Percentiles rank a stretch among this genome's conserved stretches.
Conservation (phyloP, 2,329 filamentous ascomycete genomes). For the Madurella mycetomatis region DNA sequence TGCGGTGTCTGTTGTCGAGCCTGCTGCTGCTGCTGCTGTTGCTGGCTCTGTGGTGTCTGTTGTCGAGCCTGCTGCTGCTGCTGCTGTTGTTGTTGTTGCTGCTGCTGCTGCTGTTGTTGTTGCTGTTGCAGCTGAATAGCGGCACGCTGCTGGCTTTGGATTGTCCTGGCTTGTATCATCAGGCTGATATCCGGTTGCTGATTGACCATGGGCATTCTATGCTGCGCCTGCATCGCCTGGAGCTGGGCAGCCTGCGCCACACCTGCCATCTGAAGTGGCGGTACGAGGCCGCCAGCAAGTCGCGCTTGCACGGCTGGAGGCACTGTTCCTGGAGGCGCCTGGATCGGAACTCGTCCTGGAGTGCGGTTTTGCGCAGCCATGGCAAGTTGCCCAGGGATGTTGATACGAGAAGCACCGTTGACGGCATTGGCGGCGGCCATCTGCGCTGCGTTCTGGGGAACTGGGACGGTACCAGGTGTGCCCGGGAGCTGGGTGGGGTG, state of each 20-base stretch:
- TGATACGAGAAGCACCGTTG: conserved; percentile 37
- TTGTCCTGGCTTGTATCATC: conserved; percentile 60
- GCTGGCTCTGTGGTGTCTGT: conserved; percentile 27
- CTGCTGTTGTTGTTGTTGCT: conserved; percentile 23
- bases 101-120: conserved; percentile 9
- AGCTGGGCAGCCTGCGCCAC: conserved; percentile 64
- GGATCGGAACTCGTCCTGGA: conserved; percentile 51
- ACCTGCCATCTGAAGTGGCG: conserved; percentile 57
- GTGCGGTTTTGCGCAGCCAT: conserved; percentile 40
- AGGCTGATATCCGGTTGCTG: conserved; percentile 49
- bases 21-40: conserved; percentile 24
- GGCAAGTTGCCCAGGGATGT: conserved; percentile 42
- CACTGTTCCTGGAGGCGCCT: conserved; percentile 50
- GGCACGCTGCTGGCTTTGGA: conserved; percentile 60
- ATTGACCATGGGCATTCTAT: conserved; percentile 53
- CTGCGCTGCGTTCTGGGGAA: conserved; percentile 34
- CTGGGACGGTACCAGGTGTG: conserved; percentile 35
- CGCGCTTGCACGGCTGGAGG: conserved; percentile 44
- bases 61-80: conserved; percentile 30
- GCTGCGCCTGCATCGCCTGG: conserved; percentile 55
- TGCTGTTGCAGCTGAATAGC: conserved; percentile 32
- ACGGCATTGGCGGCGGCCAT: conserved; percentile 27
- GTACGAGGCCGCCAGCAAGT: conserved; percentile 47
- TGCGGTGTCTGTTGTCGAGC: conserved; percentile 29
- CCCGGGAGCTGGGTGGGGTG: conserved; percentile 44